Base-by-base conservation (phyloP, 2,329 filamentous ascomycete genomes). In the Rugonectria rugulosa region DNA sequence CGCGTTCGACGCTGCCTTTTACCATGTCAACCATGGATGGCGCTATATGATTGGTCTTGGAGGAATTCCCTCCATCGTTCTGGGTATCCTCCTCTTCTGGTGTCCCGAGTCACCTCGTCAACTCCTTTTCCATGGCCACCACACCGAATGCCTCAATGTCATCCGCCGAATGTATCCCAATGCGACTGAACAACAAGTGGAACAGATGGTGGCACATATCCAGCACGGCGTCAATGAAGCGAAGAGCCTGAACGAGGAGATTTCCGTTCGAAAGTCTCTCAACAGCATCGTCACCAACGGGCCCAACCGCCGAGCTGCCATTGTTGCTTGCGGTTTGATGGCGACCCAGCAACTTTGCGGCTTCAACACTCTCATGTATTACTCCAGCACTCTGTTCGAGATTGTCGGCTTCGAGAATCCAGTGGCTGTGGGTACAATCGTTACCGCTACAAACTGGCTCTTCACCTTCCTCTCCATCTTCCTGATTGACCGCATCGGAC, bases 271-370 rank as follows among this genome's bases (percentile, higher is more conserved):
- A 17, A 64, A 59, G 24, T 56, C 62, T 20, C n/a, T 64, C 6
- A 50, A 49, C 24, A 62, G 57, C 46, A 69, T 80, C 7, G 71
- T 75, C 54, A 68, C 60, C 2, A 68, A 70, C 6, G 71, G 71
- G 0, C 57, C 67, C 7, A 77, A 76, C 24, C 68, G 73, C 12
- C 72, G 77, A 15, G 76, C 77, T 0, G 64, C 78, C 5, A 61
- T 79, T 24, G 66, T 69, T 20, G 78, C 76, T 3, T 79, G 77
- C 42, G 71, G 74, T 1, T 56, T 79, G 11, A 79, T 79, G 77
- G 76, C 74, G 1, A 72, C 77, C 14, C 73, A 71, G 5, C 60
- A 66, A 10, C 48, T 63, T 12, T 64, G 57, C 32, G 60, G 62
- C 3, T 66, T 65, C 44, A 66, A 66, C 23, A 64, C 62, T 1